Evolutionary conservation across 768 basidiomycete species (phyloP), one percentile per base, ranked within the genome.

Genomic region (Amanita pallidorosea): DNA sequence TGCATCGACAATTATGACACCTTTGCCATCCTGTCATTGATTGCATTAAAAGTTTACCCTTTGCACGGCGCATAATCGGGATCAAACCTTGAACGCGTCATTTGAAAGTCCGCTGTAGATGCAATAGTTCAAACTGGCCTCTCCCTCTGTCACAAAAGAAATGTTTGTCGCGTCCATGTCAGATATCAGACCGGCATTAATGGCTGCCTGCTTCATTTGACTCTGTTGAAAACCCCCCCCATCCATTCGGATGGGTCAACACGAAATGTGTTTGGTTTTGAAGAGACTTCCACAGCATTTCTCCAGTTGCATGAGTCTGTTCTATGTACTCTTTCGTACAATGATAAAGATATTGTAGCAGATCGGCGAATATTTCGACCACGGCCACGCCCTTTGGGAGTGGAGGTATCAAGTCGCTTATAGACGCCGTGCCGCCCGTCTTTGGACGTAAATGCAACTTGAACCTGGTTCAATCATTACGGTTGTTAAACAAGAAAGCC

Each of bases 71-170:
- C 5, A 49, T 2, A 5, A 47, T 20, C 20, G 11, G 15, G n/a
- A 12, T 49, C 58, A 6, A 25, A 67, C 66, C 53, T 60, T 55
- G 23, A 67, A 45, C 4, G 58, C 54, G 5, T 72, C 67, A 5
- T 61, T 65, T 3, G 67, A 64, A 2, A 73, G 51, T 2, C 73
- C 66, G 36, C 65, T 70, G 5, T 36, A 55, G 15, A 77, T 61
- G 51, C 76, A 79, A 55, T 67, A 79, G 51, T 80, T 72, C 7
- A 79, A 54, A 55, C 73, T 74, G 0, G 79, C 79, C 53, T 80
- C 79, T 0, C 78, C 79, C 55, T 80, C 78, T 0, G 77, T 80
- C 15, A 79, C 68, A 46, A 80, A 70, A 5, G 67, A 71, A 3
- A 80, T 56, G n/a, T 67, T 69, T 0, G 66, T 70, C 13, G 61